Percentiles rank a stretch among this genome's conserved stretches.
Conservation (phyloP, 202 grass and related monocot genomes). For the Carex arenaria region DNA sequence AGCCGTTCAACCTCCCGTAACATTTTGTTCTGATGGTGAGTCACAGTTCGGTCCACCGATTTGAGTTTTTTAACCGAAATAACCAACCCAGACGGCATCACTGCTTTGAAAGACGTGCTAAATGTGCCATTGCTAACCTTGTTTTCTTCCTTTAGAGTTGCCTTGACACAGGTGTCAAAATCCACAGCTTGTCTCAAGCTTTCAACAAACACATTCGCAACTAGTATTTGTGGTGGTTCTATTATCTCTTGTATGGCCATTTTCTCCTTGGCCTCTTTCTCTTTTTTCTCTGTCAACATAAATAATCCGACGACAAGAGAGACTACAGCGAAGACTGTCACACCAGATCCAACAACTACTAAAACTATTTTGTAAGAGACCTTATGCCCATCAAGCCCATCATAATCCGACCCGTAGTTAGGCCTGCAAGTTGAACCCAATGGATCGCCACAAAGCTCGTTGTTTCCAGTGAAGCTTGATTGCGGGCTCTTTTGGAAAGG, state of each 20-base stretch:
- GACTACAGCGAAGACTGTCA: constrained; percentile 65
- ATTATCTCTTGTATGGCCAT: constrained; percentile 46
- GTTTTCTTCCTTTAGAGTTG: constrained; percentile 63
- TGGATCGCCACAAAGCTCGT: constrained; percentile 63
- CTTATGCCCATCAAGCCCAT: constrained; percentile 57
- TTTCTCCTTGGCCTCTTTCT: constrained; percentile 64
- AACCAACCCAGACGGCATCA: constrained; percentile 81
- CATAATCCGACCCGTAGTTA: constrained; percentile 44
- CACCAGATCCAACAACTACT: constrained; percentile 61
- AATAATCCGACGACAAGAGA: constrained; percentile 77
- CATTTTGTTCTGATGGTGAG: constrained; percentile 79
- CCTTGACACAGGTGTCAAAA: constrained; percentile 68
- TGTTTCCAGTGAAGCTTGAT: constrained; percentile 79
- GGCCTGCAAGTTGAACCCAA: constrained; percentile 53
- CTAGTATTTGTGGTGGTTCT: constrained; percentile 41
- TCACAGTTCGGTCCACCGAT: constrained; percentile 63
- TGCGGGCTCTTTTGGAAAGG: constrained; percentile 89
- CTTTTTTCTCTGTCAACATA: constrained; percentile 91
- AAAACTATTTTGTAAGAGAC: constrained; percentile 82
- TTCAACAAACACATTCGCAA: constrained; percentile 66
- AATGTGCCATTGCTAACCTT: constrained; percentile 59
- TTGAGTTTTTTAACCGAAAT: constrained; percentile 79
- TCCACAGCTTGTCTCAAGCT: constrained; percentile 85
- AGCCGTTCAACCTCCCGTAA: constrained; percentile 70
- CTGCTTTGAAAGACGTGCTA: constrained; percentile 69